Conservation (phyloP, 495 filamentous ascomycete species). For the Clavariopsis aquatica region DNA sequence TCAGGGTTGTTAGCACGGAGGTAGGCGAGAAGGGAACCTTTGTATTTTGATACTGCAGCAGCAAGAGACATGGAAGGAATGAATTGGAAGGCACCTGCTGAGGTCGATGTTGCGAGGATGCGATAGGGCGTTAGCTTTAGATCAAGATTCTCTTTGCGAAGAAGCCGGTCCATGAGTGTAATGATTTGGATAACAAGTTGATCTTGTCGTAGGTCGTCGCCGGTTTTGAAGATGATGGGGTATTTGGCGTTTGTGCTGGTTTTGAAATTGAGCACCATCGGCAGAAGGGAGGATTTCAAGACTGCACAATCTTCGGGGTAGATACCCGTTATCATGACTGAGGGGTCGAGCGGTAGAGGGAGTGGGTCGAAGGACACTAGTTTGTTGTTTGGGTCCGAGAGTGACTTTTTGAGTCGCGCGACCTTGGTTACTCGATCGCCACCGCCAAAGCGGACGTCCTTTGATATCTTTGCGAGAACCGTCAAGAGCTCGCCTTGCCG, state of each 20-base stretch:
- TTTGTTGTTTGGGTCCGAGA: constrained; percentile 89
- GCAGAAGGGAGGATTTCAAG: constrained; percentile 91
- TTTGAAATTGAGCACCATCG: constrained; percentile 87
- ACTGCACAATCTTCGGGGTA: constrained; percentile 84
- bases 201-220: constrained; percentile 95
- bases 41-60: constrained; percentile 76
- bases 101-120: constrained; percentile 88
- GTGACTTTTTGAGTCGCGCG: constrained; percentile 75
- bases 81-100: constrained; percentile 89
- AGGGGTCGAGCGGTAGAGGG: constrained; percentile 86
- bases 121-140: constrained; percentile 93
- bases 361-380: constrained; percentile 78
- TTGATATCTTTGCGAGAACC: constrained; percentile 84
- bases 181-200: constrained; percentile 98
- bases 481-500: constrained; percentile 88
- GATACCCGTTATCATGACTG: constrained; percentile 72
- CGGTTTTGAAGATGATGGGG: constrained; percentile 93
- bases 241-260: constrained; percentile 75
- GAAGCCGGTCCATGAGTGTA: constrained; percentile 93
- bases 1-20: constrained; percentile 90
- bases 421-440: constrained; percentile 77
- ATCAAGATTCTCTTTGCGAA: constrained; percentile 96
- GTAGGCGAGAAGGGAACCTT: constrained; percentile 78
- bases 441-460: constrained; percentile 79
- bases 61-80: constrained; percentile 82